Conservation (phyloP, 495 filamentous ascomycete genomes). For the Neurospora tetrasperma region DNA sequence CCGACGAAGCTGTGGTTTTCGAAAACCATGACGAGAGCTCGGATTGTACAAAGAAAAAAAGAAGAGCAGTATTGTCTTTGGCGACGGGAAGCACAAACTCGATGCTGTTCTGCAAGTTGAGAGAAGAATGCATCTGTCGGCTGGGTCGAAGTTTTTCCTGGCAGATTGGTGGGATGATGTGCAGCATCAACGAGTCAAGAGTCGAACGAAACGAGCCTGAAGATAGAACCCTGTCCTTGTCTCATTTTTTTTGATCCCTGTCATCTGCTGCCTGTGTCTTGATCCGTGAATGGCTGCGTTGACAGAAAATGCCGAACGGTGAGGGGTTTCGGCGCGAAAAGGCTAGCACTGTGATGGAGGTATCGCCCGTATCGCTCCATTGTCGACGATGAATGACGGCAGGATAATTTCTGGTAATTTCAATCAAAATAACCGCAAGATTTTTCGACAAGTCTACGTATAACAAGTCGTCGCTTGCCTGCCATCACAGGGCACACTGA, state of each 20-base stretch:
- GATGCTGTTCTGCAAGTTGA: not conserved
- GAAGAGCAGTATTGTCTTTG: not conserved
- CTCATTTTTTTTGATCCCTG: conserved; percentile 2
- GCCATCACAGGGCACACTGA: not conserved
- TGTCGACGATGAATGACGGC: conserved; percentile 10
- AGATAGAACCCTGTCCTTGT: conserved; percentile 12
- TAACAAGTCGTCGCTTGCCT: not conserved
- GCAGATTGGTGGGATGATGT: conserved; percentile 24
- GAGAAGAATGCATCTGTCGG: conserved; percentile 3
- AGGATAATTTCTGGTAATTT: not conserved
- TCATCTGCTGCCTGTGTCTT: conserved; percentile 20
- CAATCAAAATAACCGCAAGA: not conserved
- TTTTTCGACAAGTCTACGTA: not conserved
- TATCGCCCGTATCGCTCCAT: conserved; percentile 11
- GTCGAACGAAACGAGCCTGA: conserved; percentile 16
- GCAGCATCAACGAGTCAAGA: conserved; percentile 28
- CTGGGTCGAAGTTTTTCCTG: conserved; percentile 3
- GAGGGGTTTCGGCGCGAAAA: conserved; percentile 5
- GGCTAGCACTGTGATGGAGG: conserved; percentile 16
- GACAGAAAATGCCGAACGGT: conserved; percentile 20
- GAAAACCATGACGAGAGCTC: not conserved
- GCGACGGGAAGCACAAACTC: not conserved
- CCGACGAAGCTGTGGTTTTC: not conserved
- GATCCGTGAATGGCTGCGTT: conserved; percentile 6
- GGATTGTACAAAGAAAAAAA: not conserved